Base-by-base conservation (phyloP, 1,284 basidiomycete genomes). In the Tremellales sp. region DNA sequence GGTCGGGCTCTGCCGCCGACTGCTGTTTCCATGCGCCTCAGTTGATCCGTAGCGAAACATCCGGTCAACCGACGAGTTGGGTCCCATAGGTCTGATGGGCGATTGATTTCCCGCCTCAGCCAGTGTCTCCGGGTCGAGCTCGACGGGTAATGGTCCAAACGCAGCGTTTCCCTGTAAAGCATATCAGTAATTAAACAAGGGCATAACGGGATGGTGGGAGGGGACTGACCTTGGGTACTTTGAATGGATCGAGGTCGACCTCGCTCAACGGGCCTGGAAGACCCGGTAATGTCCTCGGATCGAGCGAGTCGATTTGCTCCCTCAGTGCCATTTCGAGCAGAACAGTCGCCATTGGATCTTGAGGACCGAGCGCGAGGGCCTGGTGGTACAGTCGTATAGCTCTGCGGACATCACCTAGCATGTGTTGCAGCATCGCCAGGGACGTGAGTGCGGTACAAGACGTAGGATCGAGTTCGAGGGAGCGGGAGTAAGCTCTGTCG, bases 321-420 rank as follows among this genome's bases (percentile, higher is more conserved):
- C 53, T 84, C 19, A 97, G 78, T 0, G 89, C 89, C 57, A 89
- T 80, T 56, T 90, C 87, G 36, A 97, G 80, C 43, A 96, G 76
- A 51, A 91, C 87, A 25, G 92, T 82, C 21, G 89, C 80, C 64
- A 91, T 85, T 1, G 85, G 81, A 61, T 96, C 93, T 55, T 90
- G 86, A 0, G 90, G 89, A 48, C 87, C 81, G 48, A 96, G 79
- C 47, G 86, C 85, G 39, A 96, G 76, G 0, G 90, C 85, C 83
- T 91, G 86, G 68, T 97, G 92, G 62, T 93, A 96, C 53, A 84
- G 84, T 23, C 86, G 73, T 57, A 97, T 91, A 1, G 91, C 87
- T 13, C 80, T 79, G 55, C 91, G 84, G 12, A 85, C 73, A 45
- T 89, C 78, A 33, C 81, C 82, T 54, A 83, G 75, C 10, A 87